Evolutionary conservation across 192 early-diverging fungal species (phyloP).

Genomic region (Coemansia sp.): DNA sequence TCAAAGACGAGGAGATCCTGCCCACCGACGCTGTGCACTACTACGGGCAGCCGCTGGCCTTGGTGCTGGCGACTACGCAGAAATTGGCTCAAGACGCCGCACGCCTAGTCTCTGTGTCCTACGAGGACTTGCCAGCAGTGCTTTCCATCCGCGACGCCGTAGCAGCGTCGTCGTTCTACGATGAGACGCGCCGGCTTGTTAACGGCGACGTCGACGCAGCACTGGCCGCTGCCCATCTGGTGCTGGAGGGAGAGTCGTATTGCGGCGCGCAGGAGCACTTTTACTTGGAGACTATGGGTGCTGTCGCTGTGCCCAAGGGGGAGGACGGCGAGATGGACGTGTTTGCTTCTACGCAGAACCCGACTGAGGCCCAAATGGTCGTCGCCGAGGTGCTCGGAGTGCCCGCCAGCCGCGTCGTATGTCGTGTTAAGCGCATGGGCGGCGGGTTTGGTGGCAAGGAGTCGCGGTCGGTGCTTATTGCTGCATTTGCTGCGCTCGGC

Average conservation of each 20-base stretch:
- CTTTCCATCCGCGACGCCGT: conserved; percentile 84
- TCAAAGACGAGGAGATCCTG: conserved; percentile 80
- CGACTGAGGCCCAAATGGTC: conserved; percentile 72
- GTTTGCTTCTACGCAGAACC: conserved; percentile 77
- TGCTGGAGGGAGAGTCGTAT: conserved; percentile 62
- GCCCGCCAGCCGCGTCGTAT: conserved; percentile 67
- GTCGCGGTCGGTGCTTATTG: conserved; percentile 66
- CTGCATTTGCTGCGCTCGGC: conserved; percentile 69
- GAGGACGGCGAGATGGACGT: conserved; percentile 84
- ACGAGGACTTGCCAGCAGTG: conserved; percentile 69
- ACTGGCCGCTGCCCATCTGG: conserved; percentile 54
- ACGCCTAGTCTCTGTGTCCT: conserved; percentile 68
- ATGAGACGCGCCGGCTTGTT: conserved; percentile 56
- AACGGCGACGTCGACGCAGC: conserved; percentile 68
- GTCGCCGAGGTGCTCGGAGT: conserved; percentile 76
- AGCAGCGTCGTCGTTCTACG: conserved; percentile 63
- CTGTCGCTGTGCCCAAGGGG: conserved; percentile 67
- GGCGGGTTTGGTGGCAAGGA: conserved; percentile 89
- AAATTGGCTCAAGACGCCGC: conserved; percentile 70
- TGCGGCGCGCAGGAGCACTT: conserved; percentile 82
- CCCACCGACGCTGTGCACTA: conserved; percentile 67
- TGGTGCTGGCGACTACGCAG: conserved; percentile 73
- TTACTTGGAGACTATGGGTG: conserved; percentile 80
- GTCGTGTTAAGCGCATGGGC: conserved; percentile 82
- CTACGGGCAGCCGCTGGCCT: conserved; percentile 76